A percentile compares a stretch with the other conserved stretches of the same genome.
Conservation (phyloP, 306 rosid species). For the Biancaea sappan region DNA sequence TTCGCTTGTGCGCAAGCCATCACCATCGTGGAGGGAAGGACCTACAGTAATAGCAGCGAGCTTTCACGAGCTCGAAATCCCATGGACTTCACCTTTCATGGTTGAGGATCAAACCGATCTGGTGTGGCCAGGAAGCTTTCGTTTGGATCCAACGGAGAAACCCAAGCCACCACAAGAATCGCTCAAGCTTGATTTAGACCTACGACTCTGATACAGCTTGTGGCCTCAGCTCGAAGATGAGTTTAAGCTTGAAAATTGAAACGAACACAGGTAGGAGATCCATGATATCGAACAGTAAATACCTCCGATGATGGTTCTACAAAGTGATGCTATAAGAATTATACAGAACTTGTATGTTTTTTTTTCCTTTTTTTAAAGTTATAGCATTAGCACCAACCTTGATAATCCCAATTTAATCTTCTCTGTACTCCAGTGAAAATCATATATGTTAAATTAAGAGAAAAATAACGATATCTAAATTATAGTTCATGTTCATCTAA, state of each 20-base stretch:
- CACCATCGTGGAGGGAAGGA: constrained; percentile 47
- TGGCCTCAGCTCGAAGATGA: constrained; percentile 33
- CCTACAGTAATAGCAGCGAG: constrained; percentile 42
- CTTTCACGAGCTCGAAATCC: constrained; percentile 58
- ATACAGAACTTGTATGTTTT: constrained; percentile 31
- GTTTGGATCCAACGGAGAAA: constrained; percentile 47
- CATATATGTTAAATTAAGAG: constrained; percentile 1
- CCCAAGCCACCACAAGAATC: constrained; percentile 50
- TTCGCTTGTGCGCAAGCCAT: constrained; percentile 64
- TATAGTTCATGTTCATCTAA: neutral
- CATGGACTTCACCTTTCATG: constrained; percentile 51
- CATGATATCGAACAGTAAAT: constrained; percentile 27
- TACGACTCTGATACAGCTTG: constrained; percentile 50
- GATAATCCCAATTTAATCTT: constrained; percentile 1
- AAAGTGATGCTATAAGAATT: constrained; percentile 32
- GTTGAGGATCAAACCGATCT: constrained; percentile 54
- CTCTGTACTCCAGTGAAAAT: neutral
- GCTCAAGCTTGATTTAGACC: constrained; percentile 77
- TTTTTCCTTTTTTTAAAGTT: constrained; percentile 30
- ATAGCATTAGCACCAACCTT: constrained; percentile 21
- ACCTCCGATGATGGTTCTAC: constrained; percentile 37
- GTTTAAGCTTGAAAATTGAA: constrained; percentile 27
- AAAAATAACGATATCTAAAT: neutral
- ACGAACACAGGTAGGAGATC: constrained; percentile 46
- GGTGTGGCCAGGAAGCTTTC: constrained; percentile 97